A percentile compares a stretch with the other conserved stretches of the same genome.
These are phyloP conservation scores for Nitzschia sp. DNA, from an alignment of 108 stramenopile genomes.

Conservation along the genomic window DNA sequence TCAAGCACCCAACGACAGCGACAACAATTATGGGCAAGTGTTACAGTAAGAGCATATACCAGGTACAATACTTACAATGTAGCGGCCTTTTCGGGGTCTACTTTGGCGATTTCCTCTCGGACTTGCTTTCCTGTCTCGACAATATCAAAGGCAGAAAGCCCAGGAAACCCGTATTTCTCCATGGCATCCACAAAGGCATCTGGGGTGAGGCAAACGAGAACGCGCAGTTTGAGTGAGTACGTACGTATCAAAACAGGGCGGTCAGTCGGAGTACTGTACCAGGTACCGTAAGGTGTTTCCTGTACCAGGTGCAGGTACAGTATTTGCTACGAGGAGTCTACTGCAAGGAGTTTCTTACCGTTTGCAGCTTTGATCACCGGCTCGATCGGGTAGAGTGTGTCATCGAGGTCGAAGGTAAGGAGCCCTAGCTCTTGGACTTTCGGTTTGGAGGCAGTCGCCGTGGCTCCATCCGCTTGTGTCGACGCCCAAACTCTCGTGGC, in stretches of 20 bases:
- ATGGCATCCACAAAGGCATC: constrained; percentile 70
- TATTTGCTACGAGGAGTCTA: too few species aligned
- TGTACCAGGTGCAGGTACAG: too few species aligned
- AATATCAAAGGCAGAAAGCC: constrained; percentile 70
- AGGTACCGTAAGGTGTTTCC: not conserved
- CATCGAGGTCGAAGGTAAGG: constrained; percentile 88
- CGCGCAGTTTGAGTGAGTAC: not conserved
- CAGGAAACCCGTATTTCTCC: constrained; percentile 64
- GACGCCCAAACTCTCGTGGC: not conserved
- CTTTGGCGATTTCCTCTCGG: constrained; percentile 59
- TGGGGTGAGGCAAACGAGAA: not conserved
- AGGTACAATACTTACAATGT: constrained; percentile 47
- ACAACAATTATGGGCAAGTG: too few species aligned
- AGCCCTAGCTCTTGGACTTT: constrained; percentile 49
- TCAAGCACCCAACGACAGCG: not conserved
- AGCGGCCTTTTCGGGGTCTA: constrained; percentile 59
- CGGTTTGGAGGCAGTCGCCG: constrained; percentile 1
- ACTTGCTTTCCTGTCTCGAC: constrained; percentile 64
- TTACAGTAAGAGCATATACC: too few species aligned
- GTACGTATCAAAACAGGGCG: too few species aligned
- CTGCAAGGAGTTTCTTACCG: too few species aligned
- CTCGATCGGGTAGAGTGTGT: constrained; percentile 80
- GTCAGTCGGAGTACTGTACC: not conserved
- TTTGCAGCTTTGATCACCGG: constrained; percentile 78
- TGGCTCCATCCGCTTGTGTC: constrained; percentile 6